phyloP scores from a whole-genome alignment of 371 early-diverging fungal genomes.

The Mucor sp. region DNA sequence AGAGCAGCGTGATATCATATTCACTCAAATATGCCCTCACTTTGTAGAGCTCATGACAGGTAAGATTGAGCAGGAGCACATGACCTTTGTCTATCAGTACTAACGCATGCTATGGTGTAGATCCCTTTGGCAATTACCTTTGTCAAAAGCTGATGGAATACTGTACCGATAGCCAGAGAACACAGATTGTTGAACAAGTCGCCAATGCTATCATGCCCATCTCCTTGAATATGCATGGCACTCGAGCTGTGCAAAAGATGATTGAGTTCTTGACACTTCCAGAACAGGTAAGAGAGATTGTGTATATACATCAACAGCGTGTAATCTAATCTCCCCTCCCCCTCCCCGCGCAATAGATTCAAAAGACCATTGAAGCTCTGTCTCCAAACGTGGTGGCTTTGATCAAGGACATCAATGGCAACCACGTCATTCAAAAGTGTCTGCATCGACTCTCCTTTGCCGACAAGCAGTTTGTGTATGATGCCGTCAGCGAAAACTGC shows the following conservation, averaged over 20 bases:
- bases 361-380: slow-evolving; percentile 72
- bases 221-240: slow-evolving; percentile 96
- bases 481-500: slow-evolving; percentile 84
- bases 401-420: slow-evolving; percentile 97
- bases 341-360: no score
- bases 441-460: slow-evolving; percentile 72
- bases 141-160: slow-evolving; percentile 88
- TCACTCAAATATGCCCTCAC: slow-evolving; percentile 71
- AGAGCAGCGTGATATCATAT: slow-evolving; percentile 66
- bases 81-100: no score
- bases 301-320: no score
- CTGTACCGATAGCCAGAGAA: slow-evolving; percentile 77
- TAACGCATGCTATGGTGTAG: slow-evolving; percentile 24
- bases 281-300: slow-evolving; percentile 61
- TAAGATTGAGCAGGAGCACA: slow-evolving; percentile 10
- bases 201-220: slow-evolving; percentile 77
- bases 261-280: slow-evolving; percentile 78
- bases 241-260: slow-evolving; percentile 95
- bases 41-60: slow-evolving; percentile 86
- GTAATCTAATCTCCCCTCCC: no score
- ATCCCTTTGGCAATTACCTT: slow-evolving; percentile 93
- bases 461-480: slow-evolving; percentile 88
- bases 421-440: slow-evolving; percentile 98
- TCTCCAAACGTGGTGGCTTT: slow-evolving; percentile 79
- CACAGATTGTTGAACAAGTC: slow-evolving; percentile 71